phyloP scores from a whole-genome alignment of 1,284 basidiomycete species.

The Ganoderma meredithae region DNA sequence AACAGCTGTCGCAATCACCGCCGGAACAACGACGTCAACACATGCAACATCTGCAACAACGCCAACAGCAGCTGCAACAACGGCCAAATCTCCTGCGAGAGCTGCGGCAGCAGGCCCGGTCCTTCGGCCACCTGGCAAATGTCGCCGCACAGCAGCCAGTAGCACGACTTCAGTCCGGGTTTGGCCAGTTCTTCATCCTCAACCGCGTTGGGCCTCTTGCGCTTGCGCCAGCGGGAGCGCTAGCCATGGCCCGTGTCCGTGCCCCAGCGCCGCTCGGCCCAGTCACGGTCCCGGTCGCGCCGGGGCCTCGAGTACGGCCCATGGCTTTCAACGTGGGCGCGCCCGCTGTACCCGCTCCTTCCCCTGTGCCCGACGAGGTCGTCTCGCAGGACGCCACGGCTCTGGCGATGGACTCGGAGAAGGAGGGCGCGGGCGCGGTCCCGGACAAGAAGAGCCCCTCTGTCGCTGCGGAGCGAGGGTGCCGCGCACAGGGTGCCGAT shows the following conservation, averaged over 20 bases:
- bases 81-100: too few relatives aligned
- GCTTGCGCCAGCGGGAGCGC: too few relatives aligned
- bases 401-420: background rate
- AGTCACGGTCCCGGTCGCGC: too few relatives aligned
- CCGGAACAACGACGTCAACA: too few relatives aligned
- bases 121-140: background rate
- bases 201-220: too few relatives aligned
- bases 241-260: too few relatives aligned
- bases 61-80: background rate
- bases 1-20: too few relatives aligned
- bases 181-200: background rate
- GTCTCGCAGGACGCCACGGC: too few relatives aligned
- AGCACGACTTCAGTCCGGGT: background rate
- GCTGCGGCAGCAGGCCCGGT: background rate
- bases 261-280: too few relatives aligned
- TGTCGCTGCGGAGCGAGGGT: constrained; percentile 60
- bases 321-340: background rate
- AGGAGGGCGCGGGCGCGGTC: constrained; percentile 3
- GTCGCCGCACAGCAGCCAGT: background rate
- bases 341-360: background rate
- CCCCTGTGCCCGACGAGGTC: too few relatives aligned
- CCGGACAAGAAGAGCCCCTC: constrained; percentile 49
- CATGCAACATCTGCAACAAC: background rate
- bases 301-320: too few relatives aligned
- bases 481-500: constrained; percentile 60